A percentile compares a stretch with the other conserved stretches of the same genome.
Evolutionary conservation across 768 basidiomycete genomes (phyloP).

Genomic region (Lactarius indigo): DNA sequence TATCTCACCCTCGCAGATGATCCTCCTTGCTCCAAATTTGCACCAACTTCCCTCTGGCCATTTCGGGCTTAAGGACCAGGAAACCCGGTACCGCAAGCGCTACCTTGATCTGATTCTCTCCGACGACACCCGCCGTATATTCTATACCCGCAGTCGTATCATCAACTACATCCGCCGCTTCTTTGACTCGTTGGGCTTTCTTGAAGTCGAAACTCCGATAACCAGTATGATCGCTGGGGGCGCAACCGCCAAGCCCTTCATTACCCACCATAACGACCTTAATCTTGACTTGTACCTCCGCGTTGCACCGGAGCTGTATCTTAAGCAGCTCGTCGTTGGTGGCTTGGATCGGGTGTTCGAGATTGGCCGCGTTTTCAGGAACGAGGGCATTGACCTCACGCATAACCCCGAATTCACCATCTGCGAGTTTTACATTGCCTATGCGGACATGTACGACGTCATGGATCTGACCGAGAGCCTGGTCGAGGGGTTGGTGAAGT

Average conservation of each 20-base stretch:
- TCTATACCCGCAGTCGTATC: constrained; percentile 84
- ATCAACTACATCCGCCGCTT: constrained; percentile 92
- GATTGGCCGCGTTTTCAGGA: constrained; percentile 96
- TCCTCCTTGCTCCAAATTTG: constrained; percentile 91
- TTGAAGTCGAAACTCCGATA: constrained; percentile 99
- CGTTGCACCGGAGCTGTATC: constrained; percentile 95
- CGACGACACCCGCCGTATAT: constrained; percentile 82
- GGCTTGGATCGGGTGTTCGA: constrained; percentile 98
- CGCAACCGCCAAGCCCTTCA: constrained; percentile 97
- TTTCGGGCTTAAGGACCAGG: constrained; percentile 95
- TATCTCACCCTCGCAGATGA: constrained; percentile 74
- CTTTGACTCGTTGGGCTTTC: constrained; percentile 87
- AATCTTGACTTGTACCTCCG: constrained; percentile 95
- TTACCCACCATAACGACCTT: constrained; percentile 99
- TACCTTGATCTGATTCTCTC: constrained; percentile 98
- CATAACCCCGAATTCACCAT: constrained; percentile 99
- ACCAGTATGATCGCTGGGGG: constrained; percentile 96
- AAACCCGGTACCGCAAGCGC: constrained; percentile 96
- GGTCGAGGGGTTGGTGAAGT: constrained; percentile 88
- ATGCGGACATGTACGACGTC: constrained; percentile 97
- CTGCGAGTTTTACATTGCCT: constrained; percentile 99
- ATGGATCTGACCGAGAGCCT: constrained; percentile 96
- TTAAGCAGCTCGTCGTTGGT: constrained; percentile 96
- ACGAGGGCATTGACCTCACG: constrained; percentile 97
- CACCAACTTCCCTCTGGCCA: constrained; percentile 92